Evolutionary conservation across 78 protist genomes (phyloP).

Genomic region (Speleostelium caveatum): DNA sequence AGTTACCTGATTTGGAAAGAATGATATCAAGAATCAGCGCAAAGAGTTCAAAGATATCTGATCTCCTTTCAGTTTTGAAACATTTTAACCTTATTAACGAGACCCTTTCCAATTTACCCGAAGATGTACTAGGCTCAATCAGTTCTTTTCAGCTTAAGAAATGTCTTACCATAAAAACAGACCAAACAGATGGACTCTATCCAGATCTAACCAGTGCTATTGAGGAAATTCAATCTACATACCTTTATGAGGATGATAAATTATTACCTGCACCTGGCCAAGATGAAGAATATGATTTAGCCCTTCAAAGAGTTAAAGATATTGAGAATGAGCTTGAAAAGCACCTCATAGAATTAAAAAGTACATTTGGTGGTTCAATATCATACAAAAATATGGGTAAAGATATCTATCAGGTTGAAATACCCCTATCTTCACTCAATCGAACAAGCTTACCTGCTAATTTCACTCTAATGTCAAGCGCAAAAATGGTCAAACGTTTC

Average conservation of each 20-base stretch:
- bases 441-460: not conserved
- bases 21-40: constrained; percentile 60
- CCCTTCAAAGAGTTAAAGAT: not conserved
- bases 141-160: not conserved
- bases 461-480: not conserved
- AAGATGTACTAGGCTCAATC: no score
- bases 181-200: not conserved
- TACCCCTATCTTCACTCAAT: not conserved
- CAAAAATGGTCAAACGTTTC: constrained; percentile 10
- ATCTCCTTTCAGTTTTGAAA: constrained; percentile 47
- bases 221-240: not conserved
- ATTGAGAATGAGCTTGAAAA: constrained; percentile 13
- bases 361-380: not conserved
- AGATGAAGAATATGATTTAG: constrained; percentile 37
- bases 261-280: constrained; percentile 29
- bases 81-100: constrained; percentile 26
- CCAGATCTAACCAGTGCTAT: constrained; percentile 25
- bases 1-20: constrained; percentile 80
- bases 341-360: constrained; percentile 21
- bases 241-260: not conserved
- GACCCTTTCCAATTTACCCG: not conserved
- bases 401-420: constrained; percentile 55
- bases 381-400: constrained; percentile 62
- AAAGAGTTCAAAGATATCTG: constrained; percentile 22
- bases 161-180: not conserved